Evolutionary conservation across 805 yeast genomes (phyloP).

Genomic region (Candida ortonii): DNA sequence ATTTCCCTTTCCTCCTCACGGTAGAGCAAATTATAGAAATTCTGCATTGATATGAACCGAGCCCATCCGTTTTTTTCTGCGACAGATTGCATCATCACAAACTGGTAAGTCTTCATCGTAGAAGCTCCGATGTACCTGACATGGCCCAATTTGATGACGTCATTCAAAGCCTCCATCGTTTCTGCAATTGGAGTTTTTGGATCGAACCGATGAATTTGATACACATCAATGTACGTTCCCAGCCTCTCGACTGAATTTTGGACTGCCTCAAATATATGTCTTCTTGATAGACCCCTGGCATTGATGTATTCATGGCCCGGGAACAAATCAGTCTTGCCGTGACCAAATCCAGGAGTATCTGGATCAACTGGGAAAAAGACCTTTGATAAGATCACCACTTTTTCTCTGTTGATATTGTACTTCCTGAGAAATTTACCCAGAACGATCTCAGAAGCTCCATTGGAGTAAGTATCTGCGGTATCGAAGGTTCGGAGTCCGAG

Average conservation of each 20-base stretch:
- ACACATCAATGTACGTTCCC: conserved; percentile 52
- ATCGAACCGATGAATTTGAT: conserved; percentile 58
- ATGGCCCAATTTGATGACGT: conserved; percentile 44
- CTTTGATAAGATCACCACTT: conserved; percentile 56
- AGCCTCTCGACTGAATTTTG: conserved; percentile 41
- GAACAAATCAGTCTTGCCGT: conserved; percentile 19
- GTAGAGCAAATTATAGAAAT: conserved; percentile 51
- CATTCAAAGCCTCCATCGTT: conserved; percentile 55
- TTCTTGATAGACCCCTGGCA: conserved; percentile 41
- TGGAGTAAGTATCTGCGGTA: conserved; percentile 49
- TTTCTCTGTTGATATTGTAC: conserved; percentile 51
- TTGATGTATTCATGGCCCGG: conserved; percentile 30
- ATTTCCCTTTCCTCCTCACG: conserved; percentile 66
- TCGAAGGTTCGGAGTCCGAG: conserved; percentile 47
- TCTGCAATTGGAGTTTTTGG: conserved; percentile 46
- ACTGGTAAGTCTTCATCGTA: conserved; percentile 54
- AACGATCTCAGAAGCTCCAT: conserved; percentile 46
- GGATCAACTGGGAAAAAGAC: conserved; percentile 33
- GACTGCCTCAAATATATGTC: conserved; percentile 45
- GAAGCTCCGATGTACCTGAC: conserved; percentile 63
- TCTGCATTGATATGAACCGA: conserved; percentile 59
- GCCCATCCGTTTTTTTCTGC: conserved; percentile 59
- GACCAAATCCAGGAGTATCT: conserved; percentile 6
- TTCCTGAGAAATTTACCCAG: conserved; percentile 53
- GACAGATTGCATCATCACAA: conserved; percentile 49